These are phyloP conservation scores for Sarocladium oryzae DNA, from an alignment of 2,329 filamentous ascomycete species.

Conservation along the genomic window DNA sequence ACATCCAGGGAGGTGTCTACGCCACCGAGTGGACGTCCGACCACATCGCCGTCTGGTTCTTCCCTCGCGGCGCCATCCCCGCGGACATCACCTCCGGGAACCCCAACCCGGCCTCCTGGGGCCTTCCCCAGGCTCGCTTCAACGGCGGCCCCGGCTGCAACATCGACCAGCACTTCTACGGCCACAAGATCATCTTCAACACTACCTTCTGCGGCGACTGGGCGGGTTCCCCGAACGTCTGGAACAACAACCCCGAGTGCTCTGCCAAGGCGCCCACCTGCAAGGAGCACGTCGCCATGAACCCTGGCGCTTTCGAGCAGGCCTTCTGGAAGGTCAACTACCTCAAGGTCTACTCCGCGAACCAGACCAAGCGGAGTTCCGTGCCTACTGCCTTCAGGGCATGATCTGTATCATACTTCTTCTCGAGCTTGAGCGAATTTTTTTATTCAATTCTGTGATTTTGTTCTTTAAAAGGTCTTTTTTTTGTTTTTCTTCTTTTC, in stretches of 20 bases:
- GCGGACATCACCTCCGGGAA: conserved; percentile 50
- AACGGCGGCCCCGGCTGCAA: conserved; percentile 60
- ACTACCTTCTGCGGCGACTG: conserved; percentile 84
- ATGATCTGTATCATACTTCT: too few species aligned
- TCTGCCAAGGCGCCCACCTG: conserved; percentile 57
- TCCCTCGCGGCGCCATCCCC: conserved; percentile 60
- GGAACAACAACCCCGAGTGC: conserved; percentile 52
- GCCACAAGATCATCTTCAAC: conserved; percentile 73
- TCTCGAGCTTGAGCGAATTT: too few species aligned
- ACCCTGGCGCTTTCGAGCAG: conserved; percentile 63
- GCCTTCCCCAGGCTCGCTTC: conserved; percentile 62
- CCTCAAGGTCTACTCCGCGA: conserved; percentile 51
- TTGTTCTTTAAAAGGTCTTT: too few species aligned
- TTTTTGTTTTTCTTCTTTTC: neutral
- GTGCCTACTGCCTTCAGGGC: neutral
- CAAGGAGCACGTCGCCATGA: conserved; percentile 62
- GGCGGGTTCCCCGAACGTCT: conserved; percentile 60
- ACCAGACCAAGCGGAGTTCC: conserved; percentile 4
- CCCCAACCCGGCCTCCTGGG: conserved; percentile 65
- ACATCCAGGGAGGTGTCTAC: conserved; percentile 61
- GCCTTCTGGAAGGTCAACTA: conserved; percentile 74
- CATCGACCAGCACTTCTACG: conserved; percentile 61
- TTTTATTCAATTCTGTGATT: too few species aligned
- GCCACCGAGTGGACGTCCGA: conserved; percentile 69
- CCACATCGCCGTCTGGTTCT: conserved; percentile 76